A percentile compares a stretch with the other conserved stretches of the same genome.
Evolutionary conservation across 2,329 filamentous ascomycete genomes (phyloP).

Genomic region (Grosmannia huntii): DNA sequence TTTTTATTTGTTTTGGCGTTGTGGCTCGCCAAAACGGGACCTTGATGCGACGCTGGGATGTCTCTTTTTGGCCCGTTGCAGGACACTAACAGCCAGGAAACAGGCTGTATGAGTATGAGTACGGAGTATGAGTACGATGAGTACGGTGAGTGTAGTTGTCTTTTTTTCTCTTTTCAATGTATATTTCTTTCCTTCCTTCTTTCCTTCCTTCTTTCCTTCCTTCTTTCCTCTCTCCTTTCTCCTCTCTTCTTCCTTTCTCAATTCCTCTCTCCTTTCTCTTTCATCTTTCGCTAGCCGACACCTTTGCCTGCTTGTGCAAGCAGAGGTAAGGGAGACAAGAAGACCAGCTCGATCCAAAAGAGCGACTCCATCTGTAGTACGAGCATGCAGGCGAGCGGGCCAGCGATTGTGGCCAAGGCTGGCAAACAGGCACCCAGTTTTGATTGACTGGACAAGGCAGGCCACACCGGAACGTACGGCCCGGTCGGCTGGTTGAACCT

Average conservation of each 20-base stretch:
- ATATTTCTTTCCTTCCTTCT: no score
- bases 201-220: no score
- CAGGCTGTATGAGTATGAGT: background rate
- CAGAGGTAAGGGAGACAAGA: background rate
- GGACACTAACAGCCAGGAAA: background rate
- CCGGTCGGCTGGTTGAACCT: background rate
- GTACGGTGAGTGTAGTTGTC: no score
- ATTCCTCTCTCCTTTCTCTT: no score
- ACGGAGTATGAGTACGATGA: background rate
- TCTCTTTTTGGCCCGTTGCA: slow-evolving; percentile 4
- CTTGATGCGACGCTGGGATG: background rate
- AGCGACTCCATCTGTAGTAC: background rate
- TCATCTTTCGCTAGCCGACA: no score
- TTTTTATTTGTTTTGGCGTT: background rate
- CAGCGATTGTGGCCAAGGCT: background rate
- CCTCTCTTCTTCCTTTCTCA: no score
- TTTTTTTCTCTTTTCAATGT: no score
- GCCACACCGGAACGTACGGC: background rate
- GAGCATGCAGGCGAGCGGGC: background rate
- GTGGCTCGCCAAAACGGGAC: background rate
- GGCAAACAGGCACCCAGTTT: background rate
- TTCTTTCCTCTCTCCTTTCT: no score
- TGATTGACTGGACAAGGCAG: background rate
- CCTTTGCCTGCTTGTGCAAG: background rate
- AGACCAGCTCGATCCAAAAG: background rate